Conservation (phyloP, 2,329 filamentous ascomycete species). For the Dryadomyces quercus-mongolicae region DNA sequence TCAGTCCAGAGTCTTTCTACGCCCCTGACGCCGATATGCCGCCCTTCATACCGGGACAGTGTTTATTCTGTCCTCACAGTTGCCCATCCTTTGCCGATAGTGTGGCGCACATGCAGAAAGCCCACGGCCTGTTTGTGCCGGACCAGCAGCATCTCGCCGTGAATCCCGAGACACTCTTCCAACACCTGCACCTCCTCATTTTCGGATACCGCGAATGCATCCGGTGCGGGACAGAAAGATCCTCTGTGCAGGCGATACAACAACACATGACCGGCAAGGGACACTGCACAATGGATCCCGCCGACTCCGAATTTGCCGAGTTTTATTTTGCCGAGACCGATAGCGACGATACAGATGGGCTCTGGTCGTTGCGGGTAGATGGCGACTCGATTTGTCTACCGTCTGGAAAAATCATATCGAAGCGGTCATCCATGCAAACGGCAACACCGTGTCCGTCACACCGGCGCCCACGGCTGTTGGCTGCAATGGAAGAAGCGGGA, state of each 20-base stretch:
- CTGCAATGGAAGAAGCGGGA: too few relatives aligned
- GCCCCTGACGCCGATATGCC: background rate
- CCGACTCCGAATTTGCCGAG: slow-evolving; percentile 23
- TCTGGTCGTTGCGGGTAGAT: background rate
- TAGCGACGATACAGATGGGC: background rate
- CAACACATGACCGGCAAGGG: slow-evolving; percentile 38
- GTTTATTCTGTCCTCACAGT: slow-evolving; percentile 28
- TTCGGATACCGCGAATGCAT: slow-evolving; percentile 37
- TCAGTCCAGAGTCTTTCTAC: background rate
- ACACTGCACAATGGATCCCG: slow-evolving; percentile 31
- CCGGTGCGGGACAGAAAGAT: slow-evolving; percentile 31
- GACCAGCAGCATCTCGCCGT: slow-evolving; percentile 22
- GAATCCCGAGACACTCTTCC: slow-evolving; percentile 32
- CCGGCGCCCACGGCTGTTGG: too few relatives aligned
- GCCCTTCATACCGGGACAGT: slow-evolving; percentile 19
- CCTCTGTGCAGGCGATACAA: slow-evolving; percentile 30
- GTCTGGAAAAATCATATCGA: slow-evolving; percentile 14
- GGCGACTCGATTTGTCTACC: background rate
- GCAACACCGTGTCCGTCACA: too few relatives aligned
- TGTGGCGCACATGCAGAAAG: slow-evolving; percentile 33
- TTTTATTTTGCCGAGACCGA: slow-evolving; percentile 23
- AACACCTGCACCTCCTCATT: slow-evolving; percentile 36
- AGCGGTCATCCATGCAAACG: too few relatives aligned
- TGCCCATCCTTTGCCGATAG: slow-evolving; percentile 22
- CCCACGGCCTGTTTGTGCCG: slow-evolving; percentile 31